phyloP scores from a whole-genome alignment of 148 eudicot genomes.

The Pharnaceum exiguum region DNA sequence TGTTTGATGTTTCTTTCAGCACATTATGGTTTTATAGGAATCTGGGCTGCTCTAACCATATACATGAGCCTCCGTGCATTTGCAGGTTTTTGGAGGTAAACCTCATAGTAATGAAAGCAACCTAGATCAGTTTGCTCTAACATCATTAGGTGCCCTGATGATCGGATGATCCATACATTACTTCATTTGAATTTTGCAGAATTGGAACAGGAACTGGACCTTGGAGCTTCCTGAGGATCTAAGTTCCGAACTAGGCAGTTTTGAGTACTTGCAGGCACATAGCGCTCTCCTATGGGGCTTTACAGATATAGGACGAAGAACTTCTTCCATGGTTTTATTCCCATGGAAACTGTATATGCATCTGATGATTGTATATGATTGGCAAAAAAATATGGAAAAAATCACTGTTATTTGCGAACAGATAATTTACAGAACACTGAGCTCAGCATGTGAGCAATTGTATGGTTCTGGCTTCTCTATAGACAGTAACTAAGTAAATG shows the following conservation, averaged over 20 bases:
- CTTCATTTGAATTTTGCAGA: constrained; percentile 36
- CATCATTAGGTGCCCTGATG: not conserved
- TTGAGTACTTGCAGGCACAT: not conserved
- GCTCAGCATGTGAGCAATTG: too few species aligned
- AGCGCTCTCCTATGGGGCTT: not conserved
- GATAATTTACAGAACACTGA: too few species aligned
- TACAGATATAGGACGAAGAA: not conserved
- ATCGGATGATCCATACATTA: not conserved
- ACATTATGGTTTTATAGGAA: constrained; percentile 56
- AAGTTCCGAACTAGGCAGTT: constrained; percentile 4
- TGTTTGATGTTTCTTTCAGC: constrained; percentile 45
- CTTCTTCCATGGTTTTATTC: constrained; percentile 5
- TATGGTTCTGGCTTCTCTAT: too few species aligned
- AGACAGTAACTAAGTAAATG: too few species aligned
- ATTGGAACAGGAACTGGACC: constrained; percentile 76
- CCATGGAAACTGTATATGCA: not conserved
- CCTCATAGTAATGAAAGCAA: not conserved
- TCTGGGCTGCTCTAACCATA: constrained; percentile 71
- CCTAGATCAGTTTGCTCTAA: not conserved
- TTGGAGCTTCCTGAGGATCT: constrained; percentile 59
- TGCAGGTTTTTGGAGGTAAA: constrained; percentile 87
- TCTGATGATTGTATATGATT: not conserved
- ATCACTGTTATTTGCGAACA: too few species aligned
- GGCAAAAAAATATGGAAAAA: too few species aligned
- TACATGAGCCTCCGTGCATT: constrained; percentile 81